phyloP scores from a whole-genome alignment of 2,329 filamentous ascomycete genomes.

The Xylaria sp. region DNA sequence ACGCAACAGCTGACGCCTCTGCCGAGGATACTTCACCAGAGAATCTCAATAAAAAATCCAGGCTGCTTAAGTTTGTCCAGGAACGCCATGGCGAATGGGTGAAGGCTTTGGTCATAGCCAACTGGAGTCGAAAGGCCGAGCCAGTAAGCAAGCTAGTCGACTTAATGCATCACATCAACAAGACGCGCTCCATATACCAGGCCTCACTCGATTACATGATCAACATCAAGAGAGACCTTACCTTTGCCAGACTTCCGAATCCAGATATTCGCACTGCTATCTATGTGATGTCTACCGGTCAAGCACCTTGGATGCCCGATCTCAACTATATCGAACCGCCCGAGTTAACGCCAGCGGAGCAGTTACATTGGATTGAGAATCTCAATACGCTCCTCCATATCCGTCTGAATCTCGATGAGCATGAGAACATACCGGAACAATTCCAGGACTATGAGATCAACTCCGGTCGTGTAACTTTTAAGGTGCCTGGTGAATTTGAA shows the following conservation, averaged over 20 bases:
- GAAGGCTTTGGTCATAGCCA: constrained; percentile 82
- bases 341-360: constrained; percentile 63
- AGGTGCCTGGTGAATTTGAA: constrained; percentile 78
- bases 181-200: constrained; percentile 56
- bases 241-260: constrained; percentile 71
- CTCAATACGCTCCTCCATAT: constrained; percentile 80
- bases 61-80: constrained; percentile 71
- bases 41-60: constrained; percentile 70
- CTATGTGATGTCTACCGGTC: constrained; percentile 74
- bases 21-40: constrained; percentile 55
- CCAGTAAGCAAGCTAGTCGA: constrained; percentile 86
- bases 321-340: constrained; percentile 73
- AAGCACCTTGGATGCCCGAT: constrained; percentile 74
- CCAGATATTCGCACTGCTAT: constrained; percentile 88
- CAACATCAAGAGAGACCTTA: constrained; percentile 67
- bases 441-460: constrained; percentile 73
- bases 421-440: constrained; percentile 66
- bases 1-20: constrained; percentile 35
- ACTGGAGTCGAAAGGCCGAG: constrained; percentile 78
- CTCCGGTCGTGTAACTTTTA: constrained; percentile 87
- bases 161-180: constrained; percentile 67
- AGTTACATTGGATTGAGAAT: constrained; percentile 69
- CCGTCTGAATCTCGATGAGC: constrained; percentile 78
- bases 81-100: constrained; percentile 81
- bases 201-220: constrained; percentile 58